phyloP scores from a whole-genome alignment of 2,329 filamentous ascomycete species.

The Talaromyces rugulosus region DNA sequence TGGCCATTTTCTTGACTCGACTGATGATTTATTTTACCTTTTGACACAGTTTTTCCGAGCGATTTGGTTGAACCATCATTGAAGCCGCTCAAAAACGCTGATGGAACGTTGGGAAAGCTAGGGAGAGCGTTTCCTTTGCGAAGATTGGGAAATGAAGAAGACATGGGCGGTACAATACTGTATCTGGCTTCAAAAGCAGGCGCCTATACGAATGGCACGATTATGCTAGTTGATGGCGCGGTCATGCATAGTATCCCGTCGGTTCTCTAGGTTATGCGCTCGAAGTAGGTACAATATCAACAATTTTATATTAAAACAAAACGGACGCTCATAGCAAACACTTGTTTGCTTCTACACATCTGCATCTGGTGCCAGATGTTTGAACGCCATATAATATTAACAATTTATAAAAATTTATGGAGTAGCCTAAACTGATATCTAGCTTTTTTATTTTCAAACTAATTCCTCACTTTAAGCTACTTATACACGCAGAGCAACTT shows the following conservation, averaged over 20 bases:
- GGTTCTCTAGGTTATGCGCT: not conserved
- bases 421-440: too few species aligned
- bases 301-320: slow-evolving; percentile 1
- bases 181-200: slow-evolving; percentile 50
- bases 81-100: slow-evolving; percentile 4
- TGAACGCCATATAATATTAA: too few species aligned
- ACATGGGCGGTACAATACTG: slow-evolving; percentile 47
- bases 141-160: slow-evolving; percentile 38
- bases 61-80: slow-evolving; percentile 8
- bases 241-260: slow-evolving; percentile 4
- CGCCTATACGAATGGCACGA: slow-evolving; percentile 51
- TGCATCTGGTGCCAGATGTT: not conserved
- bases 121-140: slow-evolving; percentile 21
- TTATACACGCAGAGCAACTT: too few species aligned
- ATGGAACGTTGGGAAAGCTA: slow-evolving; percentile 2
- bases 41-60: slow-evolving; percentile 11
- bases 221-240: slow-evolving; percentile 46
- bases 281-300: not conserved
- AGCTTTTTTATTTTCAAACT: too few species aligned
- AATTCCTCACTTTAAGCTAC: too few species aligned
- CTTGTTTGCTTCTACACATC: slow-evolving; percentile 5
- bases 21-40: slow-evolving; percentile 1
- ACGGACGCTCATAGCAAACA: slow-evolving; percentile 1
- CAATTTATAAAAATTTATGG: too few species aligned
- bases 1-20: slow-evolving; percentile 4